These are phyloP conservation scores for thale cress (Arabidopsis thaliana) DNA, from an alignment of 345 rosid genomes.

Conservation along the genomic window DNA sequence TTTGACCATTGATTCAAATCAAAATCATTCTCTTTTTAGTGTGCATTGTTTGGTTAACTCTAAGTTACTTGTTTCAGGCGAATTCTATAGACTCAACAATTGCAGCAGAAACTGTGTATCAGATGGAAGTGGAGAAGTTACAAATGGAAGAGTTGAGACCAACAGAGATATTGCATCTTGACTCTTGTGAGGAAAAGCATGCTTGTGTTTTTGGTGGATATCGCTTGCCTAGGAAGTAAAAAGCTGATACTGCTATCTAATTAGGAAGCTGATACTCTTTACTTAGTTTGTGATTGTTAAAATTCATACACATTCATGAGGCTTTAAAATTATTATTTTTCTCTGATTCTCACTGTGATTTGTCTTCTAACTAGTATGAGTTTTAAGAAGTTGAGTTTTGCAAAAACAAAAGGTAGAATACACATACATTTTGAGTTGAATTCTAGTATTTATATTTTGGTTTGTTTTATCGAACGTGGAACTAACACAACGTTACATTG, in stretches of 20 bases:
- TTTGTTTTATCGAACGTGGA: background rate
- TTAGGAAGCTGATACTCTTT: background rate
- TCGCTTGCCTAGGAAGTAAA: constrained; percentile 75
- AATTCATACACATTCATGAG: background rate
- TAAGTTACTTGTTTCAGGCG: constrained; percentile 59
- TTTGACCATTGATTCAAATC: background rate
- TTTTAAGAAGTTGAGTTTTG: constrained; percentile 1
- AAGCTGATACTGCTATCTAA: constrained; percentile 36
- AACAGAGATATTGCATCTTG: constrained; percentile 73
- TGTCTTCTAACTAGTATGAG: background rate
- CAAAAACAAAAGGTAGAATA: background rate
- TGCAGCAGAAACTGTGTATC: constrained; percentile 81
- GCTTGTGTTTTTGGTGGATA: constrained; percentile 85
- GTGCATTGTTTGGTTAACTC: background rate
- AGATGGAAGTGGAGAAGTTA: constrained; percentile 77
- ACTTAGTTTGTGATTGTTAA: background rate
- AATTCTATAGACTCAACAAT: constrained; percentile 74
- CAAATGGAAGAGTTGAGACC: constrained; percentile 80
- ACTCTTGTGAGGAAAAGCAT: constrained; percentile 82
- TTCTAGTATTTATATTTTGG: background rate
- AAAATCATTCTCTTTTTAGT: background rate
- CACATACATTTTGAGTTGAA: background rate
- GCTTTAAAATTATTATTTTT: background rate
- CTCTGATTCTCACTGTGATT: background rate
- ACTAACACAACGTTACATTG: no score